These are phyloP conservation scores for Colletotrichum sp. DNA, from an alignment of 2,329 filamentous ascomycete genomes.

Conservation along the genomic window DNA sequence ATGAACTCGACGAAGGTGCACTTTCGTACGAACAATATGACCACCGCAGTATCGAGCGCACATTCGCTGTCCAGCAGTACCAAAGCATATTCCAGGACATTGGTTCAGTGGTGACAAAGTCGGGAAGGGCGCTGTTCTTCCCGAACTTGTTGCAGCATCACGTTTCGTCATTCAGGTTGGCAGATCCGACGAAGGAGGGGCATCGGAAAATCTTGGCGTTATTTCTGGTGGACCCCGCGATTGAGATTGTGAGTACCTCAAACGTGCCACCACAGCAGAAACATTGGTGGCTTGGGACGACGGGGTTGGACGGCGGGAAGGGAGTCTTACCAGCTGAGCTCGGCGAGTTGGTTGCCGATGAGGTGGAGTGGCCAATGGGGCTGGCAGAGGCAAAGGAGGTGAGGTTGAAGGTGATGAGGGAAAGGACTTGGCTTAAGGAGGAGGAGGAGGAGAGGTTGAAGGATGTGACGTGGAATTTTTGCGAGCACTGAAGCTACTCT, in stretches of 20 bases:
- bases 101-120: constrained; percentile 49
- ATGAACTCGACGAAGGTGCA: constrained; percentile 25
- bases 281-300: constrained; percentile 37
- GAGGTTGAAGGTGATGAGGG: constrained; percentile 27
- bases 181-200: constrained; percentile 55
- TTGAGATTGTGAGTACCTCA: constrained; percentile 45
- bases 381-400: constrained; percentile 24
- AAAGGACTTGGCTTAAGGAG: constrained; percentile 22
- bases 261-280: constrained; percentile 48
- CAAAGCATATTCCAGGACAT: constrained; percentile 40
- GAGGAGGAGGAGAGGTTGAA: neutral
- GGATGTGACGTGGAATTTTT: constrained; percentile 22
- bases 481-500: constrained; percentile 24
- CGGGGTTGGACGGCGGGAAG: neutral
- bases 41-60: constrained; percentile 33
- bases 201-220: constrained; percentile 64
- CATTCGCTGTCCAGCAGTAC: constrained; percentile 35
- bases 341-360: constrained; percentile 15
- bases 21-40: constrained; percentile 36
- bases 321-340: constrained; percentile 24
- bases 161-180: constrained; percentile 55
- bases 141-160: constrained; percentile 60
- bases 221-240: constrained; percentile 63
- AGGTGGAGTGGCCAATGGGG: constrained; percentile 24
- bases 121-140: constrained; percentile 58